Evolutionary conservation across 1,284 basidiomycete species (phyloP).

Genomic region (Polyporus tsugae): DNA sequence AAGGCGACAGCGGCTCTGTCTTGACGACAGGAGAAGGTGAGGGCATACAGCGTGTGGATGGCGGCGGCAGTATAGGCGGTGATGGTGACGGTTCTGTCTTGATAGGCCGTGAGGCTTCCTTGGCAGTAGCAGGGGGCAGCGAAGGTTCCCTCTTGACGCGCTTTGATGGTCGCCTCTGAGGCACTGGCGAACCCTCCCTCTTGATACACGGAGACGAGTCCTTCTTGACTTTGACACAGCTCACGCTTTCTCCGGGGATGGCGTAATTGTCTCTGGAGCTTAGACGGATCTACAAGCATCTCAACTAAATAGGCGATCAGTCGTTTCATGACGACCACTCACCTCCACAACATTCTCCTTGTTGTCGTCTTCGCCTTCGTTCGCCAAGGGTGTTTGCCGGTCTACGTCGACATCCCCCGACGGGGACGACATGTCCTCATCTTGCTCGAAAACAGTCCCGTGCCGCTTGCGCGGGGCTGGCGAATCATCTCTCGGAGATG

Average conservation of each 20-base stretch:
- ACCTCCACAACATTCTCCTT: slow-evolving; percentile 20
- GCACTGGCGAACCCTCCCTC: not conserved
- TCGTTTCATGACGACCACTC: not conserved
- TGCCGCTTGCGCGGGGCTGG: slow-evolving; percentile 4
- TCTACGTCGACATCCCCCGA: not conserved
- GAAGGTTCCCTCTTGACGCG: slow-evolving; percentile 2
- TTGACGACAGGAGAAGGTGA: not conserved
- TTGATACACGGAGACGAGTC: slow-evolving; percentile 7
- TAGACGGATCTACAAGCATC: slow-evolving; percentile 9
- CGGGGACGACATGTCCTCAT: slow-evolving; percentile 1
- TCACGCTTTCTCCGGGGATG: slow-evolving; percentile 5
- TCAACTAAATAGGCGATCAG: not conserved
- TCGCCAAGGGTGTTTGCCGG: not conserved
- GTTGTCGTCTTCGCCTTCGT: slow-evolving; percentile 8
- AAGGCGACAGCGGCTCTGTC: not conserved
- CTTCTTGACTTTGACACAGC: not conserved
- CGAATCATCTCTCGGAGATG: not conserved
- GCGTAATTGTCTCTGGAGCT: slow-evolving; percentile 16
- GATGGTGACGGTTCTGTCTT: not conserved
- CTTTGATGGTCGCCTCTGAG: not conserved
- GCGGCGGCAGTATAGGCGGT: not conserved
- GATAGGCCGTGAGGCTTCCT: not conserved
- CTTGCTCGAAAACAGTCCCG: not conserved
- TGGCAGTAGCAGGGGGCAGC: not conserved
- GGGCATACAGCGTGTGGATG: not conserved